phyloP scores from a whole-genome alignment of 2,329 filamentous ascomycete species.

The Rhinocladiella similis region DNA sequence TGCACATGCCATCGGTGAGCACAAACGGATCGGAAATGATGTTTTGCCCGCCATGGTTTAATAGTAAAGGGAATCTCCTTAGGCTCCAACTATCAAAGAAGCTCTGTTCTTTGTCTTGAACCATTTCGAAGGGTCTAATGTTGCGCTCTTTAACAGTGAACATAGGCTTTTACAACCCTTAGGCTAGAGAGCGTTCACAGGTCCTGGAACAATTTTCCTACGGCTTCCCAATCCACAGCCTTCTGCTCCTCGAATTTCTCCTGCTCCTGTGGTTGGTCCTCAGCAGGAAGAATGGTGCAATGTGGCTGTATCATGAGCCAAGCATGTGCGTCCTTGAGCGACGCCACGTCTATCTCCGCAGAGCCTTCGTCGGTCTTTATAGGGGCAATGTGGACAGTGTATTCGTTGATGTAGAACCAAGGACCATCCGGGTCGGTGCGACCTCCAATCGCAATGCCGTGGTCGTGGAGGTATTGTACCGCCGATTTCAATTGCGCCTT shows the following conservation, averaged over 20 bases:
- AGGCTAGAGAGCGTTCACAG: too few species aligned
- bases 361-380: background rate
- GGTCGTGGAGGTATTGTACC: constrained; percentile 5
- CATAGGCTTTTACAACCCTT: too few species aligned
- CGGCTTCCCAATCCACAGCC: background rate
- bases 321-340: background rate
- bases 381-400: background rate
- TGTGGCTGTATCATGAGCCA: background rate
- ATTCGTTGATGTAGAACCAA: constrained; percentile 3
- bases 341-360: background rate
- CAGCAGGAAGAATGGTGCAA: background rate
- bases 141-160: too few species aligned
- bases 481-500: constrained; percentile 1
- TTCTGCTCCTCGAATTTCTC: background rate
- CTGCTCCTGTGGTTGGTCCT: background rate
- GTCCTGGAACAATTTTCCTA: background rate
- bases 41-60: too few species aligned
- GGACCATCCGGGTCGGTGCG: background rate
- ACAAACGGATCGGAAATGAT: too few species aligned
- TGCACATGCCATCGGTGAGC: too few species aligned
- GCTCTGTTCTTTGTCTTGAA: too few species aligned
- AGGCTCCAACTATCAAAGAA: too few species aligned
- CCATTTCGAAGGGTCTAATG: too few species aligned
- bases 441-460: constrained; percentile 2
- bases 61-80: too few species aligned